Base-by-base conservation (phyloP, 2,329 filamentous ascomycete genomes). In the Colletotrichum sp. region DNA sequence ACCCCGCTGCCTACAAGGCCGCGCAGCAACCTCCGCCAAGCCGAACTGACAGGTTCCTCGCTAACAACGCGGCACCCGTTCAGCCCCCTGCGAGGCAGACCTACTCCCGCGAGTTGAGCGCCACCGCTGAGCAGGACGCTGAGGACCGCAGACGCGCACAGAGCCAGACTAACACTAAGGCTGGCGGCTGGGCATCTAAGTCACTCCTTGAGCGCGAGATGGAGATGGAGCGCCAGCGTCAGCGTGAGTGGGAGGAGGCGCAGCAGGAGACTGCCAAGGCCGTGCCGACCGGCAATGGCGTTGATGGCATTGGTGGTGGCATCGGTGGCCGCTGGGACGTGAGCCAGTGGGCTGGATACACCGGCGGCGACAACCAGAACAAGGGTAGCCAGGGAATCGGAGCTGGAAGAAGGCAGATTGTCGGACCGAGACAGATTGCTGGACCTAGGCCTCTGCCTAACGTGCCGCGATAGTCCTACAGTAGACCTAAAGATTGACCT, bases 341-440 rank as follows among this genome's bases (percentile, higher is more conserved):
- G 13, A 91, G 92, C 72, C 94, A 95, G 84, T 95, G 94, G 91
- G 87, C 87, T 77, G 94, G 94, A 1, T 96, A 90, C 80, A 94
- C 93, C 22, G 94, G 94, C 5, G 94, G 94, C 2, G 94, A 96
- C 82, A 90, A 89, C 77, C 92, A 95, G 87, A 96, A 95, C 81
- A 90, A 89, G 77, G 93, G 93, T 2, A 83, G 82, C 4, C 87
- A 91, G 77, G 93, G 93, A 3, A 94, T 93, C 75, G 93, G 94
- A 55, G 92, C 93, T 1, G 93, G 93, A 0, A 88, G 93, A 82
- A 90, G 94, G 82, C 94, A 94, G 86, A 96, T 96, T 83, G 92
- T 95, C n/a, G 94, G 94, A 13, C 94, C 94, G 1, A 88, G 94
- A 82, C 94, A 94, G 86, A 96, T 96, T 83, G 92, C 95, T 19